Percentiles rank a stretch among this genome's conserved stretches.
Conservation (phyloP, 495 filamentous ascomycete genomes). For the Lasiosphaeria ovina region DNA sequence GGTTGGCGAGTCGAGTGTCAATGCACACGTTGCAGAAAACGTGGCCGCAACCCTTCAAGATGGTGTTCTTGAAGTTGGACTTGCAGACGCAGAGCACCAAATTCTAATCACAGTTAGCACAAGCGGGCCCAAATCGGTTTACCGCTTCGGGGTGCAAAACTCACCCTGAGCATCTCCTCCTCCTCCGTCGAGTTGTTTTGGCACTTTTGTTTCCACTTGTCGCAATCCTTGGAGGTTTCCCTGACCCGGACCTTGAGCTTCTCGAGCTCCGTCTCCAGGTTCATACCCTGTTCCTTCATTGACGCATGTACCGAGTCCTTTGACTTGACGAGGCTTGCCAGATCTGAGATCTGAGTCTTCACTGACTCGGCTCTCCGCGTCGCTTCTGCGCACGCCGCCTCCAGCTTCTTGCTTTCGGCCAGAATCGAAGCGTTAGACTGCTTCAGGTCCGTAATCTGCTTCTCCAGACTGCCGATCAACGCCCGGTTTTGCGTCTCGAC, state of each 20-base stretch:
- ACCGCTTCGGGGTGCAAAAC: conserved; percentile 30
- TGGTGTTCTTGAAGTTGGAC: conserved; percentile 88
- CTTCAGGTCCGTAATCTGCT: conserved; percentile 78
- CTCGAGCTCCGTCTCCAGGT: conserved; percentile 67
- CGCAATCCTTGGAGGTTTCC: conserved; percentile 70
- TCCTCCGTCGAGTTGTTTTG: conserved; percentile 76
- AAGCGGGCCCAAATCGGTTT: not conserved
- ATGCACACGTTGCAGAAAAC: conserved; percentile 90
- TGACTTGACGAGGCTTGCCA: conserved; percentile 64
- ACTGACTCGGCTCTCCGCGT: conserved; percentile 65
- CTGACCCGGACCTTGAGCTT: conserved; percentile 68
- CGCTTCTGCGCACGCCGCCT: conserved; percentile 67
- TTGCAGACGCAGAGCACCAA: conserved; percentile 89
- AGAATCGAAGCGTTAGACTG: conserved; percentile 66
- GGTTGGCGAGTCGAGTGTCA: conserved; percentile 78
- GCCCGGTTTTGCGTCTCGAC: conserved; percentile 62
- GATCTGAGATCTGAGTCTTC: conserved; percentile 72
- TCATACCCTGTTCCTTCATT: conserved; percentile 55
- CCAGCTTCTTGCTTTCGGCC: conserved; percentile 65
- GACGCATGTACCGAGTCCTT: conserved; percentile 68
- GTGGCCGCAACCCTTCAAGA: conserved; percentile 91
- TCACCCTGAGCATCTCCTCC: conserved; percentile 79
- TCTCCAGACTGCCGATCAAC: conserved; percentile 80
- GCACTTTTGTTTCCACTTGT: conserved; percentile 77
- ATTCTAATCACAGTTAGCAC: conserved; percentile 56